phyloP scores from a whole-genome alignment of 2,329 filamentous ascomycete species.

The Colletotrichum chrysophilum region DNA sequence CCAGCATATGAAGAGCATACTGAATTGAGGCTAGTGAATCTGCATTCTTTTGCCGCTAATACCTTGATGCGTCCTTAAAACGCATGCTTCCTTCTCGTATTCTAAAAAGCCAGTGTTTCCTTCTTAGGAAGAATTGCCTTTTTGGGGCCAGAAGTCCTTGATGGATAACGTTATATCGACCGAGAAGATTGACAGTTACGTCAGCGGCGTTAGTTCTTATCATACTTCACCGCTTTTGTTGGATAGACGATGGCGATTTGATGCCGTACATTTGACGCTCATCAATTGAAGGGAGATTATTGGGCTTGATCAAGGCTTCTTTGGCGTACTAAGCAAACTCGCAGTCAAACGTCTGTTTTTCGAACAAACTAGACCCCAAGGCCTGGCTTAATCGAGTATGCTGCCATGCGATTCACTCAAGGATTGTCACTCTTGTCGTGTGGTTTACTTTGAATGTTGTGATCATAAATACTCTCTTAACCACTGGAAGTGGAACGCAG shows the following conservation, averaged over 20 bases:
- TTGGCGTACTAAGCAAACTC: rapidly evolving
- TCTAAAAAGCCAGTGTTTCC: neutral
- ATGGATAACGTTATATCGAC: neutral
- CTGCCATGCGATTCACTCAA: neutral
- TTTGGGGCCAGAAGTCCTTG: neutral
- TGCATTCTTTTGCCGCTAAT: neutral
- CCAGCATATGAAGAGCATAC: neutral
- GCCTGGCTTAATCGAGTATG: neutral
- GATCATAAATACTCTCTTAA: rapidly evolving
- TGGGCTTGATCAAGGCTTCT: neutral
- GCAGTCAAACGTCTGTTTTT: neutral
- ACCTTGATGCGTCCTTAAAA: neutral
- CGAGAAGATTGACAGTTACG: neutral
- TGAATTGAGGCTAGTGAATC: neutral
- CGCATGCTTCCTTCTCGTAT: neutral
- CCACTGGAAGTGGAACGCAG: rapidly evolving
- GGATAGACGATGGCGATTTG: neutral
- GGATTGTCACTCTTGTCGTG: neutral
- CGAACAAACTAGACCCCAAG: neutral
- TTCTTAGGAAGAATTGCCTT: neutral
- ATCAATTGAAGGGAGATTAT: neutral
- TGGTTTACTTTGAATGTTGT: neutral
- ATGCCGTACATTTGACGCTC: neutral
- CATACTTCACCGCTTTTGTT: neutral
- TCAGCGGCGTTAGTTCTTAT: neutral